phyloP scores from a whole-genome alignment of 106 monocot species.

The Acorus gramineus region DNA sequence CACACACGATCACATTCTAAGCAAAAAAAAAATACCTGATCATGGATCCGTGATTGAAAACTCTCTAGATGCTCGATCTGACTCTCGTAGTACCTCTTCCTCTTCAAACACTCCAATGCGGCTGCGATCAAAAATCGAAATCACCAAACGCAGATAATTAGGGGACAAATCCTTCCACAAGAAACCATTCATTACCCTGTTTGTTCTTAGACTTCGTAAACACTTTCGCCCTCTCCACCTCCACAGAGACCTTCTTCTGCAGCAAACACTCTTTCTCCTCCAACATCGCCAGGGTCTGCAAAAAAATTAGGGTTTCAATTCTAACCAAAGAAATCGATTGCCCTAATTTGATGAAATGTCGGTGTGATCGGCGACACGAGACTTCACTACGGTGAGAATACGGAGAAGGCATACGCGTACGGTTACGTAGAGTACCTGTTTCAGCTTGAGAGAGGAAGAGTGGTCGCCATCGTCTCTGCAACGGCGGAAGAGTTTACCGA shows the following conservation, averaged over 20 bases:
- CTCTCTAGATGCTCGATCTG: constrained; percentile 60
- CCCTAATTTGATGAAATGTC: no score
- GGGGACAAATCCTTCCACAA: not conserved
- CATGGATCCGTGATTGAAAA: constrained; percentile 49
- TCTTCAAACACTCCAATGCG: constrained; percentile 62
- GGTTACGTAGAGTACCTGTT: constrained; percentile 18
- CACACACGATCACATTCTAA: no score
- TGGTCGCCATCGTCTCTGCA: constrained; percentile 23
- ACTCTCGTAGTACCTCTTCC: constrained; percentile 73
- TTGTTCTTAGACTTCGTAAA: constrained; percentile 63
- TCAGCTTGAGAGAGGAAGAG: constrained; percentile 16
- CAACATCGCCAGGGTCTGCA: constrained; percentile 58
- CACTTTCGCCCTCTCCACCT: constrained; percentile 62
- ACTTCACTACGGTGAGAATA: no score
- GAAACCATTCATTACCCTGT: constrained; percentile 23
- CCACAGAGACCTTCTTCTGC: constrained; percentile 62
- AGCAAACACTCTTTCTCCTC: constrained; percentile 57
- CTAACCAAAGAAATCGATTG: no score
- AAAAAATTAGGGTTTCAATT: not conserved
- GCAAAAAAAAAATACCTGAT: constrained; percentile 39
- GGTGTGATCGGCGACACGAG: no score
- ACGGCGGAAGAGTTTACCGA: constrained; percentile 36
- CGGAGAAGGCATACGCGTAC: no score
- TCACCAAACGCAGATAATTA: not conserved
- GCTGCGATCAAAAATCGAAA: constrained; percentile 26